Percentiles rank a stretch among this genome's conserved stretches.
Evolutionary conservation across 1,284 basidiomycete species (phyloP).

Genomic region (Uromyces viciae-fabae): DNA sequence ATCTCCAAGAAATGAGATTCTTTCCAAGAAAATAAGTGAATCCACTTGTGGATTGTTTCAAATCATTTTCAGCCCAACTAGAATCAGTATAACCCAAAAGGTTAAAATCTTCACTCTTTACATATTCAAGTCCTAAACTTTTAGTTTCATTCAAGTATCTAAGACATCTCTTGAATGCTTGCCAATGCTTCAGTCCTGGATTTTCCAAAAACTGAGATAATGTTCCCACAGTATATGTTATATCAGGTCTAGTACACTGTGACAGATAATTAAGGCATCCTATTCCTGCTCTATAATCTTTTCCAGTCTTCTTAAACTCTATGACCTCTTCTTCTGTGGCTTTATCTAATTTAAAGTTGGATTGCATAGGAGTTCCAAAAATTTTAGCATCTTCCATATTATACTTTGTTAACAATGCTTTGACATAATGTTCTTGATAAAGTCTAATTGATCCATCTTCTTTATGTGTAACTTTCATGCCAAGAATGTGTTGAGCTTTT

Average conservation of each 20-base stretch:
- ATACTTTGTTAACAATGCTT: constrained; percentile 10
- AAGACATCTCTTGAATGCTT: constrained; percentile 24
- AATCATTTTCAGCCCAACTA: constrained; percentile 34
- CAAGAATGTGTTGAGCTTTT: constrained; percentile 18
- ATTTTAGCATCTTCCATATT: constrained; percentile 26
- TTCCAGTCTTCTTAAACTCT: neutral
- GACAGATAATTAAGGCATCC: constrained; percentile 29
- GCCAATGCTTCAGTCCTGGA: constrained; percentile 14
- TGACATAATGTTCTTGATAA: constrained; percentile 11
- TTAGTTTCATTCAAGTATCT: constrained; percentile 35
- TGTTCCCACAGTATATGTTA: constrained; percentile 28
- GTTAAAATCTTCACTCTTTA: neutral
- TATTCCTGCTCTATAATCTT: constrained; percentile 29
- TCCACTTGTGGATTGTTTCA: constrained; percentile 10
- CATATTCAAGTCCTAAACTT: constrained; percentile 18
- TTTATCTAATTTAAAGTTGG: constrained; percentile 30
- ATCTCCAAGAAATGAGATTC: constrained; percentile 11
- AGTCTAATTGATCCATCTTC: neutral
- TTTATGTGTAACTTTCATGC: constrained; percentile 22
- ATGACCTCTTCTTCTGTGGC: constrained; percentile 17
- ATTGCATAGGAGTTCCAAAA: constrained; percentile 30
- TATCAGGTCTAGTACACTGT: constrained; percentile 40
- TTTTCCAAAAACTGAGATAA: constrained; percentile 37
- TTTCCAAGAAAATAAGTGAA: neutral
- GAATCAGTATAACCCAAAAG: constrained; percentile 27